A percentile compares a stretch with the other conserved stretches of the same genome.
These are phyloP conservation scores for Capsicum baccatum DNA, from an alignment of 257 asterid genomes.

Conservation along the genomic window DNA sequence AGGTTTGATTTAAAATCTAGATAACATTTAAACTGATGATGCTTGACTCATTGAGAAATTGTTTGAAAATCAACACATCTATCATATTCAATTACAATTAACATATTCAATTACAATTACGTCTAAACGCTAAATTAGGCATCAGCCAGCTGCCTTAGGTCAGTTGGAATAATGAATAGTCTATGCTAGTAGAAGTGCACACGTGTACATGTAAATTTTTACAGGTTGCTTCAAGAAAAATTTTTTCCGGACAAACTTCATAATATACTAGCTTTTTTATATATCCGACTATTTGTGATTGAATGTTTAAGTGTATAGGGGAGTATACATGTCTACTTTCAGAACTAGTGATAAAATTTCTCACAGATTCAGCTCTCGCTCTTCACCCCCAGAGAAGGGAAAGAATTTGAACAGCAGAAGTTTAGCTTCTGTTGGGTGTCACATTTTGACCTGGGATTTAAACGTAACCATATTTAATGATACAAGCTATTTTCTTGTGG, in stretches of 20 bases:
- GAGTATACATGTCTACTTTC: constrained; percentile 12
- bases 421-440: neutral
- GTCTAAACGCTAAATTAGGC: constrained; percentile 2
- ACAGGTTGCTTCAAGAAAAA: neutral
- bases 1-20: constrained; percentile 1
- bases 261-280: neutral
- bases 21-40: constrained; percentile 4
- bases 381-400: constrained; percentile 15
- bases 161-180: neutral
- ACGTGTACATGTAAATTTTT: neutral
- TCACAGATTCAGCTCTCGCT: neutral
- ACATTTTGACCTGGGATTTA: neutral
- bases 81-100: neutral
- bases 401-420: neutral
- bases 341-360: neutral
- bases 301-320: constrained; percentile 6
- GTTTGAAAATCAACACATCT: neutral
- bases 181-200: constrained; percentile 25
- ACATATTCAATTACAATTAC: neutral
- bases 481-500: constrained; percentile 18
- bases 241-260: neutral
- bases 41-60: neutral
- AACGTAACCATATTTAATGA: constrained; percentile 3
- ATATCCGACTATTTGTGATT: neutral
- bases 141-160: neutral